Base-by-base conservation (phyloP, 805 yeast species). In the Pichia californica region DNA sequence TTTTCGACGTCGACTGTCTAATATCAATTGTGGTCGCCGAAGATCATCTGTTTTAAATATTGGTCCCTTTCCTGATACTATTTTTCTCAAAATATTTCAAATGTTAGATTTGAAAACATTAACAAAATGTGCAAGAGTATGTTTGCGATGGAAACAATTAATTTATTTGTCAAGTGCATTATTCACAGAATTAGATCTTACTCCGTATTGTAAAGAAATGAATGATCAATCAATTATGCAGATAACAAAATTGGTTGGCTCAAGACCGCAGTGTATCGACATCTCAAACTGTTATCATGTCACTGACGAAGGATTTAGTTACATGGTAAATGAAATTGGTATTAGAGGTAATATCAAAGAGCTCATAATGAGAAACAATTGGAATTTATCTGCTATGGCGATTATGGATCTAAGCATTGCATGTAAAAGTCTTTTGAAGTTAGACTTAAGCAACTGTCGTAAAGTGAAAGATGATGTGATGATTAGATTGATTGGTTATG, bases 341-440 rank as follows among this genome's bases (percentile, higher is more conserved):
- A 77, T 81, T 52, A 57, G 77, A 31, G 88, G 88, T 3, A 68
- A 70, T 27, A 71, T 84, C 36, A 66, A 68, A 41, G 61, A 63
- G 9, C 63, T 84, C 39, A 71, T 69, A 47, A 81, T 83, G 88
- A 70, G 68, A 48, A 77, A 84, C 14, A 81, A 76, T 38, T 83
- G 91, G 91, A 86, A 81, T 52, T 77, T 84, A 8, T 75, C 81
- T 46, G 86, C 88, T 2, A 80, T 82, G 86, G 84, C 89, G 3
- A 81, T 83, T 26, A 81, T 83, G 88, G 91, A 84, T 57, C 61
- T 83, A 33, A 74, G 87, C 1, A 79, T 75, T 2, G 78, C 82
- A 27, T 88, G 88, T 8, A 66, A 69, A 28, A 62, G 71, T 48
- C 62, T 84, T 31, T 76, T 70, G 43, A 79, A 75, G 41, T 65